Percentiles rank a stretch among this genome's conserved stretches.
Evolutionary conservation across 306 rosid species (phyloP).

Genomic region (Oxytropis ochrocephala): DNA sequence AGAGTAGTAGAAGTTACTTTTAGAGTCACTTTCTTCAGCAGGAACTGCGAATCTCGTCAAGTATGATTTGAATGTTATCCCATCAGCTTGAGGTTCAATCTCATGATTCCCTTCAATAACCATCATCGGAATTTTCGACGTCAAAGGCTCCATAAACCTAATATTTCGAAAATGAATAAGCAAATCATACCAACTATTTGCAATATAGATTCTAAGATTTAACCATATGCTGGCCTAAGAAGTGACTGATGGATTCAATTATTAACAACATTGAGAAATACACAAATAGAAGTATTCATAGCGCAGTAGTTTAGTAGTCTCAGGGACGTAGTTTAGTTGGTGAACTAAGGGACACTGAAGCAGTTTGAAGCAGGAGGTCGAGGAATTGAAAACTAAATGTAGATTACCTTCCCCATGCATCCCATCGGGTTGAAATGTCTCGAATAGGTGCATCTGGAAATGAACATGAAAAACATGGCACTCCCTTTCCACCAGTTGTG

Average conservation of each 20-base stretch:
- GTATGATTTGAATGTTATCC: conserved; percentile 68
- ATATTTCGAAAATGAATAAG: not conserved
- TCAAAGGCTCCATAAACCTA: conserved; percentile 89
- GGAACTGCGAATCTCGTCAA: conserved; percentile 75
- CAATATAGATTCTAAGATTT: not conserved
- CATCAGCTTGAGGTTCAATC: conserved; percentile 82
- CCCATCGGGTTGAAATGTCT: conserved; percentile 96
- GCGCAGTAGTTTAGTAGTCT: too few relatives aligned
- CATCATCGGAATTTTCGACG: conserved; percentile 74
- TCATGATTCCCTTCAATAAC: conserved; percentile 95
- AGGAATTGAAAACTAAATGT: not conserved
- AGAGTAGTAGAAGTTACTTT: conserved; percentile 73
- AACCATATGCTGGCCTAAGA: not conserved
- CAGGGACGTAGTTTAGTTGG: too few relatives aligned
- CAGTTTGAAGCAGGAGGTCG: too few relatives aligned
- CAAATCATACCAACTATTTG: not conserved
- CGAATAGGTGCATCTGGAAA: conserved; percentile 88
- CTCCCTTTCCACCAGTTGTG: conserved; percentile 91
- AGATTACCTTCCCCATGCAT: conserved; percentile 93
- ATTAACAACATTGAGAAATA: not conserved
- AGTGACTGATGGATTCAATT: not conserved
- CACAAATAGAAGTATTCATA: not conserved
- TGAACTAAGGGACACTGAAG: too few relatives aligned
- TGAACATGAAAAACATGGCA: conserved; percentile 66
- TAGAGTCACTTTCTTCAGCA: conserved; percentile 64